Conservation (phyloP, 225 moss, liverwort and hornwort genomes). For the Anthoceros angustus region DNA sequence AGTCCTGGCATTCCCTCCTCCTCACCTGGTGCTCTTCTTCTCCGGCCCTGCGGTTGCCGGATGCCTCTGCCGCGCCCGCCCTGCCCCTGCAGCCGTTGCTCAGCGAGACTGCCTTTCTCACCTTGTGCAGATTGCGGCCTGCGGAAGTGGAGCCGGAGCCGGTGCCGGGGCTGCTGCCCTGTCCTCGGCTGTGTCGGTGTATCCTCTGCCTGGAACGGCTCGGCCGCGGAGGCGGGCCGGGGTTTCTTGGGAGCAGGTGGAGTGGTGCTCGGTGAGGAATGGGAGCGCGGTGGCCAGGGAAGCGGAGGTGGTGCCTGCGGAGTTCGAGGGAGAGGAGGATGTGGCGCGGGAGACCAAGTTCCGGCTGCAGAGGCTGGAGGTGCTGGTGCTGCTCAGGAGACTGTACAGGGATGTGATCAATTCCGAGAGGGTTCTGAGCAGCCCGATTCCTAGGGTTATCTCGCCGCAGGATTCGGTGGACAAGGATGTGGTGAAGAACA, state of each 20-base stretch:
- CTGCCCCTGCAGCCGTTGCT: neutral
- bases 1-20: too few relatives aligned
- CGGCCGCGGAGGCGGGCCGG: neutral
- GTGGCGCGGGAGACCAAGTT: conserved; percentile 21
- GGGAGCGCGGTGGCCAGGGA: neutral
- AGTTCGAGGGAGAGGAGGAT: conserved; percentile 17
- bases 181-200: neutral
- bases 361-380: conserved; percentile 33
- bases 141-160: neutral
- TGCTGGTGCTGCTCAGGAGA: conserved; percentile 32
- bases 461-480: conserved; percentile 22
- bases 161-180: neutral
- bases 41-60: neutral
- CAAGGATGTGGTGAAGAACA: conserved; percentile 14
- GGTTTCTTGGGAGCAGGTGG: neutral
- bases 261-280: neutral
- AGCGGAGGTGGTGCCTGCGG: neutral
- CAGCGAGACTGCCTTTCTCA: neutral
- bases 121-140: neutral
- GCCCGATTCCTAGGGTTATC: conserved; percentile 33
- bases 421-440: conserved; percentile 34
- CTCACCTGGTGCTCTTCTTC: neutral
- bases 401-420: conserved; percentile 40
- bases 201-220: neutral
- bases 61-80: neutral